These are phyloP conservation scores for Trichoderma sp. DNA, from an alignment of 2,329 filamentous ascomycete genomes.

Conservation along the genomic window DNA sequence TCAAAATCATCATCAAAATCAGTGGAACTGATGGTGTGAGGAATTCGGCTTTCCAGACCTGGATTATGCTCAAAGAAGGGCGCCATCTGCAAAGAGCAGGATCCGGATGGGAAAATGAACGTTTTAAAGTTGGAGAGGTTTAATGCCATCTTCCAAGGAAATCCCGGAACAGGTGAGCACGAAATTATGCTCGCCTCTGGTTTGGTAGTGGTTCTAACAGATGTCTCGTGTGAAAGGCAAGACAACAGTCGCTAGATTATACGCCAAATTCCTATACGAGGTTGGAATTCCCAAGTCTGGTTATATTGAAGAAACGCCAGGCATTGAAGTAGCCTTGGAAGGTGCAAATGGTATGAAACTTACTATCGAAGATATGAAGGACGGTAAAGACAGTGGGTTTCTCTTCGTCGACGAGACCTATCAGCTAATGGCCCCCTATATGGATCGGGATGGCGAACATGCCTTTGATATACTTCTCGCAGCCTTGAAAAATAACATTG, in stretches of 20 bases:
- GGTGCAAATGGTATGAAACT: background rate
- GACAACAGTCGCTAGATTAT: conserved; percentile 30
- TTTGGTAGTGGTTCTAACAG: no score
- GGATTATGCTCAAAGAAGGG: conserved; percentile 67
- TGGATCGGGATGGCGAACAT: conserved; percentile 39
- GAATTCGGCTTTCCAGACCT: conserved; percentile 64
- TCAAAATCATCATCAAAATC: conserved; percentile 63
- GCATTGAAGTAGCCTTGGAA: background rate
- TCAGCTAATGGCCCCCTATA: conserved; percentile 44
- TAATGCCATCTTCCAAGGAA: no score
- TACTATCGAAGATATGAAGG: background rate
- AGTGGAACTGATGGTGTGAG: conserved; percentile 57
- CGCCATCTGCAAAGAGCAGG: conserved; percentile 30
- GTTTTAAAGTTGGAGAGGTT: no score
- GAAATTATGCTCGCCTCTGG: background rate
- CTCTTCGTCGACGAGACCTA: conserved; percentile 74
- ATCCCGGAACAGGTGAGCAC: no score
- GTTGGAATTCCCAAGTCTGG: conserved; percentile 27
- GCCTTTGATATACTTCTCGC: conserved; percentile 65
- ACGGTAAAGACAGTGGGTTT: conserved; percentile 50
- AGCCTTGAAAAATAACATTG: conserved; percentile 64
- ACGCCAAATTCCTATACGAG: conserved; percentile 30
- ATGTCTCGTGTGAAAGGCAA: conserved; percentile 22
- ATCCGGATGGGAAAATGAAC: no score
- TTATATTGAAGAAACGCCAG: background rate